Evolutionary conservation across 371 early-diverging fungal genomes (phyloP), one percentile per base, ranked within the genome.

Genomic region (Mortierella sp.): DNA sequence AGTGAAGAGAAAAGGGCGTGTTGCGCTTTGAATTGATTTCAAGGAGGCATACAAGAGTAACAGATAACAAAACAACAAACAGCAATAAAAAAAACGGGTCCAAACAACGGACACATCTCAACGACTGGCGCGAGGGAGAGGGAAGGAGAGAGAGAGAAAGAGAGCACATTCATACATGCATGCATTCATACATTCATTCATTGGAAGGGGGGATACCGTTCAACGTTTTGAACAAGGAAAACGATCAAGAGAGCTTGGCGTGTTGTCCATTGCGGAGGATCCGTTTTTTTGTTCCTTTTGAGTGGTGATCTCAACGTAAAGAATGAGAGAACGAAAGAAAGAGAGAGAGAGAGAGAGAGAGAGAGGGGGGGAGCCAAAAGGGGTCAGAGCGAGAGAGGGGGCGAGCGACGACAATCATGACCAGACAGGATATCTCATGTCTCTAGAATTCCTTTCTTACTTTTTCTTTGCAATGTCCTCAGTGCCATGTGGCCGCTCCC

Each of bases 1-100:
- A 31, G 55, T n/a, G n/a, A n/a, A n/a, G 16, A 31, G 1, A 26
- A 53, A 29, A 31, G 29, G 55, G 31, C 55, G 55, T 55, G 13
- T 14, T 53, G 31, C 55, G 55, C 26, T 24, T 31, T 29, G 58
- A 16, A 31, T 6, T 11, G 31, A 31, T 29, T 55, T 55, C 14
- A 58, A 58, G 58, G 58, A 58, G 58, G 58, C 19, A 19, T 19
- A 22, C n/a, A 58, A 58, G 34, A 34, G 58, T 58, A 58, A 58
- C 58, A 58, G 58, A 29, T 58, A 58, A 58, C 58, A 58, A 34
- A 29, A 16, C 31, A 16, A 58, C 2, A 31, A 2, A 58, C 6
- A 16, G 31, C n/a, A n/a, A n/a, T n/a, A 7, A 58, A 34, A 55
- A 14, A 58, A 29, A 31, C 31, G 31, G 4, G 2, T 19, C 50